These are phyloP conservation scores for Coleophoma crateriformis DNA, from an alignment of 2,329 filamentous ascomycete genomes.

Conservation along the genomic window DNA sequence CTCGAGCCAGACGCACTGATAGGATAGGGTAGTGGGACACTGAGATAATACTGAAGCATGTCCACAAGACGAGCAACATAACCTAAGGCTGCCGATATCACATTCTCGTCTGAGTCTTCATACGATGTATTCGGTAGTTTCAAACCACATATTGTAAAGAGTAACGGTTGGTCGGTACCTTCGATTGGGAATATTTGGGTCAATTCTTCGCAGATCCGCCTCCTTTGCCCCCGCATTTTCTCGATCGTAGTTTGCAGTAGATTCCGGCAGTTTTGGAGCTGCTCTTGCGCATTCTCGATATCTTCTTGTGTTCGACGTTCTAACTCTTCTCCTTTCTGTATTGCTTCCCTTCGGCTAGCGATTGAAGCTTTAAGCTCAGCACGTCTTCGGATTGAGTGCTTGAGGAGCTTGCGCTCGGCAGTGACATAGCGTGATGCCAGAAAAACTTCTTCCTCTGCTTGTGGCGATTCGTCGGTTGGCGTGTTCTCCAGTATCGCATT, in stretches of 20 bases:
- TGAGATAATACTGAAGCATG: slow-evolving; percentile 76
- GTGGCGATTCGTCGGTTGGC: slow-evolving; percentile 36
- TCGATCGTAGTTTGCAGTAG: slow-evolving; percentile 53
- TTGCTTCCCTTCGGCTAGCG: slow-evolving; percentile 58
- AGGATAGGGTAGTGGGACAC: slow-evolving; percentile 74
- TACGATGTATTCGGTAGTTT: slow-evolving; percentile 75
- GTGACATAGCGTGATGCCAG: slow-evolving; percentile 50
- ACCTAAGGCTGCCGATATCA: slow-evolving; percentile 75
- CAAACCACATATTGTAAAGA: slow-evolving; percentile 78
- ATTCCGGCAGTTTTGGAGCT: slow-evolving; percentile 49
- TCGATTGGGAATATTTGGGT: slow-evolving; percentile 75
- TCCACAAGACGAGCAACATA: slow-evolving; percentile 71
- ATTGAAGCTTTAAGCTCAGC: slow-evolving; percentile 66
- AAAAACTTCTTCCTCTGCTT: slow-evolving; percentile 42
- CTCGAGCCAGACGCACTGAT: slow-evolving; percentile 68
- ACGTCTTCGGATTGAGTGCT: slow-evolving; percentile 53
- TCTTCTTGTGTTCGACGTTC: slow-evolving; percentile 55
- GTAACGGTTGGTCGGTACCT: slow-evolving; percentile 58
- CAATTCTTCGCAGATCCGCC: slow-evolving; percentile 83
- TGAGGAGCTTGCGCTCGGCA: slow-evolving; percentile 61
- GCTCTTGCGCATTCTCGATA: slow-evolving; percentile 54
- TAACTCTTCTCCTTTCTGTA: slow-evolving; percentile 53
- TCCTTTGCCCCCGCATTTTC: slow-evolving; percentile 76
- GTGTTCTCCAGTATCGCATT: slow-evolving; percentile 46
- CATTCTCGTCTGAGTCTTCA: slow-evolving; percentile 64